These are phyloP conservation scores for Aegle marmelos DNA, from an alignment of 345 rosid genomes.

Conservation along the genomic window DNA sequence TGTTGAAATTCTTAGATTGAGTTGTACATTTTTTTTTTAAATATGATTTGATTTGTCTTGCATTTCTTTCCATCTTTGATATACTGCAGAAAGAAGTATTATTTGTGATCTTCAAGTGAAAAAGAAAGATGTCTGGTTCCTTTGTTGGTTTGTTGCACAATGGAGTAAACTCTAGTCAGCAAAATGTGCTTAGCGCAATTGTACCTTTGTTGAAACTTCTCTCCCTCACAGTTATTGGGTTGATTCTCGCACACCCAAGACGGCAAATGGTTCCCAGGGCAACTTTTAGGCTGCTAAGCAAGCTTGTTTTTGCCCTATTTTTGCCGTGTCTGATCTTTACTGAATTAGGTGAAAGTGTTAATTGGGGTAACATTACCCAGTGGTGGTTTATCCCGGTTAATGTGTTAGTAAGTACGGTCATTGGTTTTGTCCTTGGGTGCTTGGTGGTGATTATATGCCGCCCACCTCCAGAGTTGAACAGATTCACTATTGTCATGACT, in stretches of 20 bases:
- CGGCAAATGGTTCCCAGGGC: slow-evolving; percentile 61
- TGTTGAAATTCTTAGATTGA: background rate
- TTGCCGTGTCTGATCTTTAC: slow-evolving; percentile 91
- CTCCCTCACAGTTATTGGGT: slow-evolving; percentile 64
- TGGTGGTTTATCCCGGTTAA: slow-evolving; percentile 98
- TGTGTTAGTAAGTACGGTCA: slow-evolving; percentile 62
- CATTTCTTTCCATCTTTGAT: slow-evolving; percentile 1
- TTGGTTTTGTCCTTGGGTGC: slow-evolving; percentile 66
- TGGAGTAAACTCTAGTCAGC: slow-evolving; percentile 30
- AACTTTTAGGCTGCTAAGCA: slow-evolving; percentile 80
- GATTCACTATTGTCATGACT: slow-evolving; percentile 85
- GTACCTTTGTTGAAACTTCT: slow-evolving; percentile 79
- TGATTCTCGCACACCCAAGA: slow-evolving; percentile 76
- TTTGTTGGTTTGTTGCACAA: slow-evolving; percentile 14
- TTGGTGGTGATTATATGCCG: slow-evolving; percentile 71
- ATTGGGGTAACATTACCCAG: slow-evolving; percentile 41
- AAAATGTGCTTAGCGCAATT: slow-evolving; percentile 48
- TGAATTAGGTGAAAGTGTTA: slow-evolving; percentile 78
- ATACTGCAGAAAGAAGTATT: slow-evolving; percentile 14
- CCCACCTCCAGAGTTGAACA: slow-evolving; percentile 73
- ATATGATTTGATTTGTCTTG: background rate
- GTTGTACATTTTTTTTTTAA: background rate
- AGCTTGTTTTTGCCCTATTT: slow-evolving; percentile 87
- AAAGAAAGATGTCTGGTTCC: slow-evolving; percentile 25
- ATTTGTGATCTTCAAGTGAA: background rate